Percentiles rank a stretch among this genome's conserved stretches.
Evolutionary conservation across 192 early-diverging fungal species (phyloP).

Genomic region (Backusella tuberculispora): DNA sequence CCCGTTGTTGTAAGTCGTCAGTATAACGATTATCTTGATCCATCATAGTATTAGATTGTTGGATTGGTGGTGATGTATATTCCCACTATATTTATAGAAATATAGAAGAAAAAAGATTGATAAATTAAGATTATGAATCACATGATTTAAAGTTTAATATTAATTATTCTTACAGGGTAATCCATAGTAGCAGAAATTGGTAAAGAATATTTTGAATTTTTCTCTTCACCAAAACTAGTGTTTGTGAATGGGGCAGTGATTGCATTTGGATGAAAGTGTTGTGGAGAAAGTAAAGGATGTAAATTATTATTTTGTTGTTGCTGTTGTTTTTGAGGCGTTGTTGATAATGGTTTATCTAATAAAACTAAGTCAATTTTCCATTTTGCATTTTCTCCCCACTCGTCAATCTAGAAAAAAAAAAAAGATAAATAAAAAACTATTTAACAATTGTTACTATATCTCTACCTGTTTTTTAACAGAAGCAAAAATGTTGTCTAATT

Average conservation of each 20-base stretch:
- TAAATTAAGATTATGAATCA: conserved; percentile 1
- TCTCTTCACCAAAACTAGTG: background rate
- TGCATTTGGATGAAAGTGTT: conserved; percentile 10
- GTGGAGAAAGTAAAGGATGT: conserved; percentile 19
- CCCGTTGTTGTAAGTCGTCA: background rate
- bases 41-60: background rate
- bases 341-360: conserved; percentile 27
- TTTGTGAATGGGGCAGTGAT: background rate
- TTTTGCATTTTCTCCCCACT: conserved; percentile 41
- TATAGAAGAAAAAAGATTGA: no score
- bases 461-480: conserved; percentile 17
- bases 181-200: conserved; percentile 15
- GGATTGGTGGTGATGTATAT: background rate
- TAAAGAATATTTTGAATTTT: background rate
- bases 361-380: conserved; percentile 40
- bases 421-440: conserved; percentile 9
- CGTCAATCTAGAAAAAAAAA: conserved; percentile 27
- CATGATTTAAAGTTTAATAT: background rate
- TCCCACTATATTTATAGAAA: background rate
- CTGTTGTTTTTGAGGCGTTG: background rate
- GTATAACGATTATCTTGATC: background rate
- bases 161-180: conserved; percentile 19
- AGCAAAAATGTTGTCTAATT: conserved; percentile 18
- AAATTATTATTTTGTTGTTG: background rate
- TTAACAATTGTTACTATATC: background rate